Base-by-base conservation (phyloP, 306 rosid genomes). In the Echinosophora koreensis region DNA sequence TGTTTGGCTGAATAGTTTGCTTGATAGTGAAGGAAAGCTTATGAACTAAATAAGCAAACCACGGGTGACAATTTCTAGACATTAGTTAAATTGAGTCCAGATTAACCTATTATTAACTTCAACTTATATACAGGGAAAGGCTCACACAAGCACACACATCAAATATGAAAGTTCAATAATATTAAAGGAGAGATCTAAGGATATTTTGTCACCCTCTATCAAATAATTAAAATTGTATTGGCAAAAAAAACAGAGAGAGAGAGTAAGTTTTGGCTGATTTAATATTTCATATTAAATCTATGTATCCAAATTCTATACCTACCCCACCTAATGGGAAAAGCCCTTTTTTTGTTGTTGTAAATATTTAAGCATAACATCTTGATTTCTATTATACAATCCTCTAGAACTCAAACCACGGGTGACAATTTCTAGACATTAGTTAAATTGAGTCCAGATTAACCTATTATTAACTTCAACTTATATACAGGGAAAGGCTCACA, bases 351-450 rank as follows among this genome's bases (percentile, higher is more conserved):
- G 10, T 39, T 39, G 10, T 39, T 39, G 46, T 39, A 47, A 18
- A 70, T 55, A 66, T 64, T 60, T 38, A 51, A 71, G 71, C 56
- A 64, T 28, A 38, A 8, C 78, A 71, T 28, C 38, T 50, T 35
- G 52, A 62, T 41, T 13, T 56, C 49, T 62, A 37, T 52, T 54
- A 27, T 35, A 30, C 47, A 46, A 72, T 14, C 30, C 64, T 66
- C 73, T 71, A 30, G 56, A 69, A 59, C 35, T 47, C 62, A 78
- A 78, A 47, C n/a, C n/a, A n/a, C n/a, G n/a, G n/a, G n/a, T n/a
- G n/a, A n/a, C n/a, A 37, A 3, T 37, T 63, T 38, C 37, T 8
- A 9, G 13, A 30, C 27, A 34, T 49, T 28, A 59, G 63, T 56
- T 57, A 16, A 57, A 68, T 13, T 13, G 17, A 58, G 15, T 62